phyloP scores from a whole-genome alignment of 257 asterid species.

The Salvia splendens region DNA sequence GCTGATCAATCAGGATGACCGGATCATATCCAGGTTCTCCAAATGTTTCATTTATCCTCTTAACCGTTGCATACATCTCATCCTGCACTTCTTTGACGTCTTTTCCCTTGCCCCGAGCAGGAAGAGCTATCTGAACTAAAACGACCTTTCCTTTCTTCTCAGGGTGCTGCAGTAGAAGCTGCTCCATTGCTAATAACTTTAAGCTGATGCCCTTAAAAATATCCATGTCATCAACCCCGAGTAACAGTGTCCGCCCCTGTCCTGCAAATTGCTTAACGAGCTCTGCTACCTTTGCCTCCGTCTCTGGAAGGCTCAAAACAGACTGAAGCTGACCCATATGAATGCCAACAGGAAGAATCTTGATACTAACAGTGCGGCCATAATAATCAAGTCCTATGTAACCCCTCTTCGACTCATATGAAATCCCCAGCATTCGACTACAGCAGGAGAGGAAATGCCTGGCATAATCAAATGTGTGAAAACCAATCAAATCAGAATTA shows the following conservation, averaged over 20 bases:
- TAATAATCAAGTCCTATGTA: conserved; percentile 85
- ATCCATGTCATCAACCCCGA: conserved; percentile 92
- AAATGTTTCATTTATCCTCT: conserved; percentile 66
- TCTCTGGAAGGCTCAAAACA: conserved; percentile 60
- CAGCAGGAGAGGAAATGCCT: conserved; percentile 90
- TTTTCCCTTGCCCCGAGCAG: conserved; percentile 82
- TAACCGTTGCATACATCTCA: conserved; percentile 64
- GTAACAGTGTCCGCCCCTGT: conserved; percentile 67
- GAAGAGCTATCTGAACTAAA: conserved; percentile 86
- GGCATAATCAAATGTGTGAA: conserved; percentile 87
- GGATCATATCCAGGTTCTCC: conserved; percentile 83
- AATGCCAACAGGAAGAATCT: conserved; percentile 90
- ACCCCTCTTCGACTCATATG: conserved; percentile 89
- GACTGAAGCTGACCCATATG: conserved; percentile 89
- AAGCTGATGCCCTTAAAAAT: conserved; percentile 85
- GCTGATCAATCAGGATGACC: conserved; percentile 66
- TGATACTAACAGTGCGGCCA: conserved; percentile 88
- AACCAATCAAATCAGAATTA: conserved; percentile 84
- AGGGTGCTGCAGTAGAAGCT: conserved; percentile 70
- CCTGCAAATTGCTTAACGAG: conserved; percentile 56
- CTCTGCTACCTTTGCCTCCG: conserved; percentile 63
- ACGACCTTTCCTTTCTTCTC: conserved; percentile 90
- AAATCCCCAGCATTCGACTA: conserved; percentile 79
- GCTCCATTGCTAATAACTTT: conserved; percentile 85
- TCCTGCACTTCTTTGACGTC: conserved; percentile 88